Base-by-base conservation (phyloP, 352 stramenopile species). In the Globisporangium iwayamae region DNA sequence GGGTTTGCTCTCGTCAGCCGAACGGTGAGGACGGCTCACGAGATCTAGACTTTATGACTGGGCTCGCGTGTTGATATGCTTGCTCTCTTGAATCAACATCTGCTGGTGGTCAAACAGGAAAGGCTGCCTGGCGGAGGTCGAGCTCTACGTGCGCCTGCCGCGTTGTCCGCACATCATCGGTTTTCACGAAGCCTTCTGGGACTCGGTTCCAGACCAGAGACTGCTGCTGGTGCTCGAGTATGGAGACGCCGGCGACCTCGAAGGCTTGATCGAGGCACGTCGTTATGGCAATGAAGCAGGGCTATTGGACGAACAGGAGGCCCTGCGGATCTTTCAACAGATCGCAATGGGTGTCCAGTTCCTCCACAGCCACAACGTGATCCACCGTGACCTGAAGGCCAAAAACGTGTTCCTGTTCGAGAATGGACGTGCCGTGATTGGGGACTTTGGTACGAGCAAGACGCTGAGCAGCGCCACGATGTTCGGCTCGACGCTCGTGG, bases 281-380 rank as follows among this genome's bases (percentile, higher is more conserved):
- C 20, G 11, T 1, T 20, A 11, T 16, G 25, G 25, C 32, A 20
- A n/a, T 28, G 25, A 16, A 20, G 22, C 14, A 20, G 25, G 56
- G 22, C 2, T 45, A 20, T 34, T 63, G 2, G 36, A 51, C n/a
- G 67, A 81, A 13, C 32, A 58, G 4, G 32, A 63, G 39, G 63
- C 62, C 9, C 56, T 80, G 2, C 22, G 43, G 10, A 66, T 87
- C 32, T 87, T 87, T n/a, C 39, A 62, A 1, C 76, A 87, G 62
- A 94, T 99, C 43, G 83, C 83, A 18, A 67, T 91, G 10, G 97
- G 95, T 2, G 86, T 99, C 11, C 66, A 82, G 7, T 85, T 89
- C 62, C 60, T 96, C 22, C 85, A 95, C 39, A 45, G 53, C 0
- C 62, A 76, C 5, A 60, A 72, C 51, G 69, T 93, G 54, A 69